Base-by-base conservation (phyloP, 2,329 filamentous ascomycete genomes). In the Diaporthe aspalathi region DNA sequence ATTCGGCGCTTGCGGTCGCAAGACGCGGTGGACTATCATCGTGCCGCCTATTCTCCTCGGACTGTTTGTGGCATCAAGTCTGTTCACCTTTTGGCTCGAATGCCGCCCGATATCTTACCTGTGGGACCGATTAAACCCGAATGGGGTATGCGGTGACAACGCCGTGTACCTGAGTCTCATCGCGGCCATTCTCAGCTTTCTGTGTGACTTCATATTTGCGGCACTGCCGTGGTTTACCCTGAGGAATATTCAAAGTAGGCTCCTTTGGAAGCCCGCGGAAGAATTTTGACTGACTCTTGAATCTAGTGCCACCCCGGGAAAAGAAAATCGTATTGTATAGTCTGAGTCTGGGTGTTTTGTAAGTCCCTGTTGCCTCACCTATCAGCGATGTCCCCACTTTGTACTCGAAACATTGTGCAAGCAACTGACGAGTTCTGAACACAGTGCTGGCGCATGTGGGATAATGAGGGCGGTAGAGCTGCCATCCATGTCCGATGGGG, bases 141-240 rank as follows among this genome's bases (percentile, higher is more conserved):
- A 69, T 17, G 67, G 67, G 14, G 53, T 62, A 3, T 69, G 67
- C 29, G 67, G 67, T 29, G 45, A 69, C 20, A 50, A 0, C 27
- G 67, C 67, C 32, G 43, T 69, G 5, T 69, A 69, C 20, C 17
- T 69, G 20, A 62, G 32, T 17, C 53, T 69, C 17, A 62, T 62
- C 20, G 67, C 67, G 5, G 54, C 53, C 3, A 49, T 60, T 3
- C 43, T 69, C 14, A 69, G 67, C 53, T 69, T 69, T 45, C 11
- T 62, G n/a, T 69, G 67, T 11, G 67, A 69, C 29, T 69, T 69
- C 27, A 35, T 69, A 11, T 69, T 49, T 17, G 67, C 53, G 53
- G 67, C 67, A 0, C 53, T 69, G 16, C 67, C 67, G 7, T 69
- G 67, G 67, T 69, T 38, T 1, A 40, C 35, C 16, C 47, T 69